Conservation (phyloP, 495 filamentous ascomycete genomes). For the Penicillium coffeae region DNA sequence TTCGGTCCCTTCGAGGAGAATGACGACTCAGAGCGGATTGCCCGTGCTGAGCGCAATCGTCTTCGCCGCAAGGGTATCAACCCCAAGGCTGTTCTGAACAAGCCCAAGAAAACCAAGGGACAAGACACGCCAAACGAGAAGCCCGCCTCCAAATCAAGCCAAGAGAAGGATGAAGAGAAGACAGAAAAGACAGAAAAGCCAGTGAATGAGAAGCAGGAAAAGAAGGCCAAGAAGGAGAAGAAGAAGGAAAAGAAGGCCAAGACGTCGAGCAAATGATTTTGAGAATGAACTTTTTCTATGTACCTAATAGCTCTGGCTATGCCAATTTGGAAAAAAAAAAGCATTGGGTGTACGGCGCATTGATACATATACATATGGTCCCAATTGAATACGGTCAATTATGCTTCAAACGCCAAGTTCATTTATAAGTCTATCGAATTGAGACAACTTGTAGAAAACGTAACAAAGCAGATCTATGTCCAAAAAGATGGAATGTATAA, state of each 20-base stretch:
- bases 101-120: conserved; percentile 32
- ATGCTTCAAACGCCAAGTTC: not conserved
- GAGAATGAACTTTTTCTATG: conserved; percentile 17
- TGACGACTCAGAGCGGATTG: conserved; percentile 57
- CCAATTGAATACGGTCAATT: no score
- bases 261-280: conserved; percentile 37
- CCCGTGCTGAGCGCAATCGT: conserved; percentile 53
- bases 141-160: not conserved
- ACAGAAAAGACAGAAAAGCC: not conserved
- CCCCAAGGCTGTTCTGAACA: conserved; percentile 54
- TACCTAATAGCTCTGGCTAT: conserved; percentile 23
- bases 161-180: conserved; percentile 5
- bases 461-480: conserved; percentile 6
- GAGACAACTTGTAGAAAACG: no score
- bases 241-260: conserved; percentile 33
- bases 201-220: conserved; percentile 20
- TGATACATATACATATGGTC: conserved; percentile 24
- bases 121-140: conserved; percentile 6
- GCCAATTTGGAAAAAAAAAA: conserved; percentile 29
- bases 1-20: conserved; percentile 68
- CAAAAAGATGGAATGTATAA: conserved; percentile 5
- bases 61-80: conserved; percentile 63
- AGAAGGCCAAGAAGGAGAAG: conserved; percentile 1
- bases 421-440: not conserved
- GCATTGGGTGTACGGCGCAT: conserved; percentile 31